A percentile compares a stretch with the other conserved stretches of the same genome.
Evolutionary conservation across 768 basidiomycete genomes (phyloP).

Genomic region (Leccinum subgranulosum): DNA sequence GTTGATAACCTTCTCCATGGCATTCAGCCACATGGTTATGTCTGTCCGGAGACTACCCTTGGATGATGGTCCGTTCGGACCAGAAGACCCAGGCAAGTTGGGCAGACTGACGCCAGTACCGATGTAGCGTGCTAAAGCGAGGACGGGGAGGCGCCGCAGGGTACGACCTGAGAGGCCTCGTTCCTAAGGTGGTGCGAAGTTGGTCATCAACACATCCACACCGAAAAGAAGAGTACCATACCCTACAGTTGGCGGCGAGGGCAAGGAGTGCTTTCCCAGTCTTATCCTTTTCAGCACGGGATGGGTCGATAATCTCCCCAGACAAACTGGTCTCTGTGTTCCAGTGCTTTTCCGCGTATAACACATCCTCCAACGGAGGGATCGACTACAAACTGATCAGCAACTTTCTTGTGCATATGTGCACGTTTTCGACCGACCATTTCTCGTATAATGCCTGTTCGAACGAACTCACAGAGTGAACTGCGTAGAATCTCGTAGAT

Average conservation of each 20-base stretch:
- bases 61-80: constrained; percentile 3
- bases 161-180: constrained; percentile 92
- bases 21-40: constrained; percentile 77
- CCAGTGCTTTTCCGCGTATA: constrained; percentile 21
- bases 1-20: constrained; percentile 74
- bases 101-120: constrained; percentile 39
- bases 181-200: constrained; percentile 34
- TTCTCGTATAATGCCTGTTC: constrained; percentile 63
- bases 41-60: constrained; percentile 20
- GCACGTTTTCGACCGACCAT: constrained; percentile 44
- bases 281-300: constrained; percentile 48
- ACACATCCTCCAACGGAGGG: constrained; percentile 56
- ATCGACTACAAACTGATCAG: constrained; percentile 44
- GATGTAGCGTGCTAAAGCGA: constrained; percentile 85
- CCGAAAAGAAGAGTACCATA: constrained; percentile 37
- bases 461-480: constrained; percentile 77
- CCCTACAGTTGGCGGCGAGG: constrained; percentile 78
- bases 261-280: constrained; percentile 57
- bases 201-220: neutral
- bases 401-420: neutral
- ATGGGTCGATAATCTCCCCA: constrained; percentile 18
- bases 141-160: constrained; percentile 88
- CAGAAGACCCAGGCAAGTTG: constrained; percentile 9
- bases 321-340: constrained; percentile 4
- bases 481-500: constrained; percentile 89